Evolutionary conservation across 169 alveolate genomes (phyloP).

Genomic region (Plasmodium sp.): DNA sequence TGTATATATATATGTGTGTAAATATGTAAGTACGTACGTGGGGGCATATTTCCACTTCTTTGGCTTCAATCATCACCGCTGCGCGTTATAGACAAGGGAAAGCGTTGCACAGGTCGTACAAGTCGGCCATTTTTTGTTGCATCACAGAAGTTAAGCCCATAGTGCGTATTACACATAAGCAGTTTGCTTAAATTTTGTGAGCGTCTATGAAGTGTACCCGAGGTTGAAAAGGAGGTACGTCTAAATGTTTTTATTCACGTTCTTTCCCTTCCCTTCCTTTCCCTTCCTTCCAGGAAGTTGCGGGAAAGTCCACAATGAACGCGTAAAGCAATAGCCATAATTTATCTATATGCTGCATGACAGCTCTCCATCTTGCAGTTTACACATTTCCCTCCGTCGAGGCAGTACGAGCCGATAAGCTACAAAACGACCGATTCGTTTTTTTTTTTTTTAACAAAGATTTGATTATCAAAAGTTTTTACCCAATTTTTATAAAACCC

Average conservation of each 20-base stretch:
- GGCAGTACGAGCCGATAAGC: background rate
- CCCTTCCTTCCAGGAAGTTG: background rate
- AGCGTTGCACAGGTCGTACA: background rate
- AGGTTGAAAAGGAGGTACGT: background rate
- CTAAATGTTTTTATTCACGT: background rate
- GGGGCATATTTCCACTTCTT: too few species aligned
- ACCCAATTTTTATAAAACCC: background rate
- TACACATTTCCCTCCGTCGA: background rate
- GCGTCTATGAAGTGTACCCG: background rate
- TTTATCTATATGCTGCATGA: background rate
- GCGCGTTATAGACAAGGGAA: background rate
- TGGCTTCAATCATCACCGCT: background rate
- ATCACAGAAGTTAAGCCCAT: background rate
- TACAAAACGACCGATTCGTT: background rate
- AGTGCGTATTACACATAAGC: background rate
- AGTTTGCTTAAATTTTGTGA: background rate
- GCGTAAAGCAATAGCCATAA: background rate
- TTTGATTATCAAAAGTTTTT: background rate
- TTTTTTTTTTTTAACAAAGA: background rate
- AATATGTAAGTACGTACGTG: background rate
- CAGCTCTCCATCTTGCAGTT: background rate
- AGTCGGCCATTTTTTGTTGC: background rate
- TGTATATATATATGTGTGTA: background rate
- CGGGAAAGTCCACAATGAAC: background rate
- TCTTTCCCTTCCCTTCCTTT: background rate